Base-by-base conservation (phyloP, 306 rosid genomes). In the Cercis canadensis region DNA sequence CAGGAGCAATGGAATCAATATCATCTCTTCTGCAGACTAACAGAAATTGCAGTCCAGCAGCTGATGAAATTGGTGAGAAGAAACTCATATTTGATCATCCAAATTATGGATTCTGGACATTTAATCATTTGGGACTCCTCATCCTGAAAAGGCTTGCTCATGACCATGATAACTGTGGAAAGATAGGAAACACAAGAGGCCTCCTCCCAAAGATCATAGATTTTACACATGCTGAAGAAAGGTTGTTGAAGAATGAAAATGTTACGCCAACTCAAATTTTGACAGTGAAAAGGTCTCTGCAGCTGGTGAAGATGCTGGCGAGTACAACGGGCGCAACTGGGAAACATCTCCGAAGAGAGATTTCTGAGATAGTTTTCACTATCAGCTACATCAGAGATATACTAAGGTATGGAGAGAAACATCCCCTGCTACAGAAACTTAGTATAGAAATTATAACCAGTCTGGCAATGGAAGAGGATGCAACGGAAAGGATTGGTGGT, bases 1-100 rank as follows among this genome's bases (percentile, higher is more conserved):
- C 97, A 0, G 99, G 97, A 11, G 91, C 96, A 14, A 86, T 95
- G 97, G 99, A 95, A 50, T 95, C 99, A 2, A 87, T 95, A 24
- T 89, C 99, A 31, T 86, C 96, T 52, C 86, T 95, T 49, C 92
- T 95, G 6, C 90, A 91, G 18, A 79, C 78, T 34, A 74, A 79
- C 78, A 78, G 99, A 83, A 83, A 60, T 61, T 73, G 34, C 36
- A 77, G 67, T 34, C 75, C 82, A 73, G 88, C 95, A 44, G 84
- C 90, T 5, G 95, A 91, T 49, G 99, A 95, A 70, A 85, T 88
- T 33, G 82, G 89, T 16, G 98, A 90, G 73, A 92, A 89, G 82
- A 81, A 82, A 33, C 56, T 76, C 67, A 9, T 78, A 24, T 57
- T 56, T 68, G 90, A 91, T 57, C 78, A 83, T 72, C 87, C 77